A percentile compares a stretch with the other conserved stretches of the same genome.
These are phyloP conservation scores for Rhizopogon roseolus DNA, from an alignment of 768 basidiomycete species.

Conservation along the genomic window DNA sequence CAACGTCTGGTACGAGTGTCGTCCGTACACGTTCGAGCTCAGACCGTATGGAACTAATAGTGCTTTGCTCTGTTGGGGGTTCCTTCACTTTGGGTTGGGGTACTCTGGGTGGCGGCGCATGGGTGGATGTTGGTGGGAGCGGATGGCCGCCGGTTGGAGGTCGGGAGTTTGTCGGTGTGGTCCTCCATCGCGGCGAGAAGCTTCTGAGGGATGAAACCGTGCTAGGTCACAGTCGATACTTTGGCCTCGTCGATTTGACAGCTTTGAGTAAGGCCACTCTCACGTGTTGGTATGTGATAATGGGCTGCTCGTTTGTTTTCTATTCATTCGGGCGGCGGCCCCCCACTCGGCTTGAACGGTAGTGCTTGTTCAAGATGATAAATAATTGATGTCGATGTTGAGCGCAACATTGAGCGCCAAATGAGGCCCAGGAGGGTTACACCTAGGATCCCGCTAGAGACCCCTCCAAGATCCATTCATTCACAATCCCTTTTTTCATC, in stretches of 20 bases:
- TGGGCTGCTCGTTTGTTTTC: neutral
- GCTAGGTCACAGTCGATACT: constrained; percentile 80
- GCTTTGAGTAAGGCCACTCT: constrained; percentile 13
- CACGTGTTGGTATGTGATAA: constrained; percentile 7
- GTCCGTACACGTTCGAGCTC: constrained; percentile 47
- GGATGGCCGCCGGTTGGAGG: constrained; percentile 45
- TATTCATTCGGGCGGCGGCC: too few relatives aligned
- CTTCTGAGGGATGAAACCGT: constrained; percentile 77
- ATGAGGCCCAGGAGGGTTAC: too few relatives aligned
- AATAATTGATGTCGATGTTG: too few relatives aligned
- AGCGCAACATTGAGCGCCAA: too few relatives aligned
- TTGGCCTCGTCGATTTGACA: constrained; percentile 69
- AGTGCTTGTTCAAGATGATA: too few relatives aligned
- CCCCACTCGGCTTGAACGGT: too few relatives aligned
- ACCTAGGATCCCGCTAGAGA: too few relatives aligned
- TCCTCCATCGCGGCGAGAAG: constrained; percentile 74
- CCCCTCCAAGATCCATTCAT: too few relatives aligned
- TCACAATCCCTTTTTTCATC: too few relatives aligned
- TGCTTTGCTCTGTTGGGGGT: constrained; percentile 34
- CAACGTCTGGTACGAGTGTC: constrained; percentile 52
- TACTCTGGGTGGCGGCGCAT: constrained; percentile 17
- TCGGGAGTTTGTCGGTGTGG: constrained; percentile 81
- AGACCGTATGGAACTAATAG: constrained; percentile 28
- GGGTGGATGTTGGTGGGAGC: constrained; percentile 13
- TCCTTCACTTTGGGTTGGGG: constrained; percentile 18